Base-by-base conservation (phyloP, 805 yeast species). In the Ascoidea tarda region DNA sequence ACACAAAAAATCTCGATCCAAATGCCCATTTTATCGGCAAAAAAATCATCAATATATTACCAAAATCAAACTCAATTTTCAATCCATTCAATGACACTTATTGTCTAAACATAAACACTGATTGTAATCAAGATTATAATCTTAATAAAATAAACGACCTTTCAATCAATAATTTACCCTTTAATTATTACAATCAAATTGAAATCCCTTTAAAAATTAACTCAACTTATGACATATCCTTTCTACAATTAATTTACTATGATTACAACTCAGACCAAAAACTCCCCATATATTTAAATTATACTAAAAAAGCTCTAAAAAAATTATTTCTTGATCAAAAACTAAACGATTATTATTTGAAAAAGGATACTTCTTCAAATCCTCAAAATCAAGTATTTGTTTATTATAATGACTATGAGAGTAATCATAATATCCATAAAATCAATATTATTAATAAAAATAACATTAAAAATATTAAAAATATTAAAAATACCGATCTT, bases 51-150 rank as follows among this genome's bases (percentile, higher is more conserved):
- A 85, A 90, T 61, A 85, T 86, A 56, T 70, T 93, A 44, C 98
- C 99, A 0, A 97, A 91, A 66, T 84, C 95, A 48, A 83, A 95
- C 0, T 96, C 95, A 5, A 72, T 74, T 60, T 68, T 93, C 59
- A 88, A 90, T 57, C 96, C 96, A 2, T 77, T 79, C 59, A 77
- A 73, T 50, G 79, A 77, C 33, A 72, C 78, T 5, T 76, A 75
- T 55, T 93, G 99, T 68, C 58, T 84, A 48, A 76, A 77, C 16
- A 58, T 62, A 12, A 52, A 53, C 6, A 33, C n/a, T 47, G 48
- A 12, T 16, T 71, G 8, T 57, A 55, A 52, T 59, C 51, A 63
- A 68, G 50, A 54, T 21, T 21, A 21, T 21, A 21, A 21, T 21
- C 28, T 21, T 3, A 21, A 21, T 21, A 21, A 21, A 21, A 21